phyloP scores from a whole-genome alignment of 306 rosid species.

The Castanea mollissima region DNA sequence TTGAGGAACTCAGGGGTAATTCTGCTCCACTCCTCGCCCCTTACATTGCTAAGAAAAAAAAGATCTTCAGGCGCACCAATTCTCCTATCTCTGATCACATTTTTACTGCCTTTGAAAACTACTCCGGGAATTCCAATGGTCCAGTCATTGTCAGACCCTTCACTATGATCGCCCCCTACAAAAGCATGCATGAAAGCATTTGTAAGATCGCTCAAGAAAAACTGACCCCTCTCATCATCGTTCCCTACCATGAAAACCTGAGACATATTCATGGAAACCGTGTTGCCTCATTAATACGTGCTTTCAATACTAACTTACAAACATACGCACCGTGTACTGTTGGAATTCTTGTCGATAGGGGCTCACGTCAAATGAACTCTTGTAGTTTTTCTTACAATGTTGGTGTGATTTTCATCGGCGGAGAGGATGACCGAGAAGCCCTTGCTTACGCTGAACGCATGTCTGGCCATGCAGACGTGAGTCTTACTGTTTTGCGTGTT shows the following conservation, averaged over 20 bases:
- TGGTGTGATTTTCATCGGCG: conserved; percentile 47
- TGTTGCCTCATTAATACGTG: conserved; percentile 11
- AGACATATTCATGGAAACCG: neutral
- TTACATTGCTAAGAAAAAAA: conserved; percentile 5
- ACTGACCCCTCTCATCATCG: conserved; percentile 30
- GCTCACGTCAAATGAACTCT: neutral
- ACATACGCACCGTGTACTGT: conserved; percentile 41
- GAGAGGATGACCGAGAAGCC: conserved; percentile 57
- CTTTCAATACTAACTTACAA: conserved; percentile 34
- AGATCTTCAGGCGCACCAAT: conserved; percentile 1
- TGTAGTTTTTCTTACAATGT: conserved; percentile 21
- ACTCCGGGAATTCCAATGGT: conserved; percentile 38
- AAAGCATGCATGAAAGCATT: conserved; percentile 47
- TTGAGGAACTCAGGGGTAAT: conserved; percentile 43
- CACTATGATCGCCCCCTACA: conserved; percentile 48
- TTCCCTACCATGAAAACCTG: conserved; percentile 47
- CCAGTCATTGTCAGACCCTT: conserved; percentile 30
- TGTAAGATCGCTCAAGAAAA: conserved; percentile 39
- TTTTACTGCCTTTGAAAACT: conserved; percentile 54
- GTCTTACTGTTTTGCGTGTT: neutral
- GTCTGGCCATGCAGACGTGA: neutral
- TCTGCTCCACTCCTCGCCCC: conserved; percentile 46
- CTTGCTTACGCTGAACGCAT: conserved; percentile 33
- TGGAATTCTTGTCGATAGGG: conserved; percentile 60
- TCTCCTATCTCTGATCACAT: conserved; percentile 36